Evolutionary conservation across 441 rosid genomes (phyloP), one percentile per base, ranked within the genome.

Genomic region (Melastoma candidum): DNA sequence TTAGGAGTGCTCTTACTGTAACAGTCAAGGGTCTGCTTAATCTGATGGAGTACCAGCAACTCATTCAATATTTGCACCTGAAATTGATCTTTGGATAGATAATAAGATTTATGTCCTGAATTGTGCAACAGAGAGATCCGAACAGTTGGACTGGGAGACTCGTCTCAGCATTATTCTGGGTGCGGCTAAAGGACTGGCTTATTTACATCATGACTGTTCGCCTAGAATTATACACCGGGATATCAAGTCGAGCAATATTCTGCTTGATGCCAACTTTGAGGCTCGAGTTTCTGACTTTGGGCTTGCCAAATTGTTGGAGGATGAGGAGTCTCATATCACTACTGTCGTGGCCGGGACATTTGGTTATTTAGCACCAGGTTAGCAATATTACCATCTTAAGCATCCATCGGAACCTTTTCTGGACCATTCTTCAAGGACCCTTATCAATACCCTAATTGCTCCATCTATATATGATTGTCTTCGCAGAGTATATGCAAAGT

Each of bases 271-370:
- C 48, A 90, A 94, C 72, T 78, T 83, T 52, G 95, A 90, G 78
- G 97, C 99, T 44, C 97, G 99, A 7, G 99, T 94, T 49, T 89
- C 99, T 0, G 99, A 94, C 64, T 94, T 94, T 65, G 99, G 99
- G 60, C 89, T 94, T 63, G 99, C 99, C 60, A 94, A 89, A 75
- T 73, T 94, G 63, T 71, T 94, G 70, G 82, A 79, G 69, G 99
- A 94, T 61, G 94, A 89, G 74, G 99, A 94, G 71, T 87, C 99
- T 48, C 99, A 94, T 67, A 94, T 94, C 49, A 94, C 99, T 32
- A 94, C 97, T 65, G 82, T 89, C 68, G 99, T 94, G 73, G 99
- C 97, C 2, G 99, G 99, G 63, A 94, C 99, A 65, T 94, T 94
- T 67, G 99, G 99, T 56, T 89, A 94, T 73, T 67, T 94, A 54